Conservation (phyloP, 306 rosid genomes). For the Rubus parviflorus region DNA sequence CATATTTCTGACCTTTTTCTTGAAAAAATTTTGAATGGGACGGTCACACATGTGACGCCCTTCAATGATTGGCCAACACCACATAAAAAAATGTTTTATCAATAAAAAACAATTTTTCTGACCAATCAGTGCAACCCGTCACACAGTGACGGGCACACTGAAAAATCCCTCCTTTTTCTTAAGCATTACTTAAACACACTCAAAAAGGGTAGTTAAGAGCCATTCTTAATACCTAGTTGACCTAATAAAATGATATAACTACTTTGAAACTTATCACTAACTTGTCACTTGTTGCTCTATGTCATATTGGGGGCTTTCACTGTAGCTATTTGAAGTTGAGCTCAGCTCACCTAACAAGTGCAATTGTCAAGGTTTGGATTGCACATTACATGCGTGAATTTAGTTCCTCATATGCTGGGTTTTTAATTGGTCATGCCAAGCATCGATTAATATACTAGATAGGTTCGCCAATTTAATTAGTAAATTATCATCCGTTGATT, state of each 20-base stretch:
- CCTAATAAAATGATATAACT: not conserved
- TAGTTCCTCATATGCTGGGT: not conserved
- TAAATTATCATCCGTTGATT: not conserved
- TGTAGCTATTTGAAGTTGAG: conserved; percentile 9
- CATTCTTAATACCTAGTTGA: conserved; percentile 1
- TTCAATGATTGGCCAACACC: too few relatives aligned
- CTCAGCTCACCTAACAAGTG: conserved; percentile 4
- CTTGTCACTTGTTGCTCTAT: not conserved
- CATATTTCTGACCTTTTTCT: not conserved
- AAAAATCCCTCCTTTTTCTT: conserved; percentile 6
- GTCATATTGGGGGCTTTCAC: conserved; percentile 25
- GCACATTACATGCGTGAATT: conserved; percentile 5
- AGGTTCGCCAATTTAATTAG: not conserved
- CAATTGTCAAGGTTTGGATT: conserved; percentile 16
- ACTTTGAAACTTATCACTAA: conserved; percentile 27
- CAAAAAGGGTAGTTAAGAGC: not conserved
- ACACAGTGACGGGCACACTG: too few relatives aligned
- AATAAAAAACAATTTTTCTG: too few relatives aligned
- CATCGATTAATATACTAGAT: not conserved
- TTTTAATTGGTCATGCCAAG: not conserved
- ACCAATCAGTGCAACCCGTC: too few relatives aligned
- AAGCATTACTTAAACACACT: not conserved
- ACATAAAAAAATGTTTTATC: too few relatives aligned
- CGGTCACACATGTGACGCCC: too few relatives aligned
- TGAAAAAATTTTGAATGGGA: too few relatives aligned